Base-by-base conservation (phyloP, 768 basidiomycete species). In the Cystobasidium onofrii region DNA sequence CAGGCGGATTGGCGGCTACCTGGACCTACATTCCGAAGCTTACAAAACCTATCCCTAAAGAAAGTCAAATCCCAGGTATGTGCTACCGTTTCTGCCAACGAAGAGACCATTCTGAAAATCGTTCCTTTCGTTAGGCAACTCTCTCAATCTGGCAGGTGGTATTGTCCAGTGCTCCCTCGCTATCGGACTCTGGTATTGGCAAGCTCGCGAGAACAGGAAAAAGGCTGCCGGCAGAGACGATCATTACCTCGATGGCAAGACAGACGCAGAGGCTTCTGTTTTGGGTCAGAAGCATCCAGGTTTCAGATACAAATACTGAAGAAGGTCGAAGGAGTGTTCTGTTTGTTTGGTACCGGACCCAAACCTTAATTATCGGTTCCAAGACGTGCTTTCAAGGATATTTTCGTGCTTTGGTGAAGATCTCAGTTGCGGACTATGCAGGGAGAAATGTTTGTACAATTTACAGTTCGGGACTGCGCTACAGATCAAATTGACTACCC, bases 241-340 rank as follows among this genome's bases (percentile, higher is more conserved):
- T 54, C 71, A 76, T 60, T 41, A 50, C n/a, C 72, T 79, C 55
- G 78, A 78, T n/a, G 78, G 75, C 39, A 74, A 69, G 63, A 75
- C 75, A 23, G 73, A 73, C 27, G 71, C 55, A 39, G 74, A 78
- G 66, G 73, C 77, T 12, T 66, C 73, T 7, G 39, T 63, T 1
- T 61, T 79, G 3, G 78, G 78, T 0, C 73, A 72, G 54, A 29
- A 34, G 15, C 75, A 76, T 52, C 76, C 76, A 3, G 76, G 61
- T 0, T 77, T 77, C 75, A 23, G 69, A 0, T 77, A 41, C 73
- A 31, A 29, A 50, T 29, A 71, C 33, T 75, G 63, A 43, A 17
- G 31, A 36, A 12, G 60, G 31, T n/a, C n/a, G n/a, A n/a, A n/a
- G n/a, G n/a, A n/a, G n/a, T n/a, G n/a, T n/a, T n/a, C n/a, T n/a